A percentile compares a stretch with the other conserved stretches of the same genome.
Conservation (phyloP, 2,329 filamentous ascomycete genomes). For the Monilinia polystroma region DNA sequence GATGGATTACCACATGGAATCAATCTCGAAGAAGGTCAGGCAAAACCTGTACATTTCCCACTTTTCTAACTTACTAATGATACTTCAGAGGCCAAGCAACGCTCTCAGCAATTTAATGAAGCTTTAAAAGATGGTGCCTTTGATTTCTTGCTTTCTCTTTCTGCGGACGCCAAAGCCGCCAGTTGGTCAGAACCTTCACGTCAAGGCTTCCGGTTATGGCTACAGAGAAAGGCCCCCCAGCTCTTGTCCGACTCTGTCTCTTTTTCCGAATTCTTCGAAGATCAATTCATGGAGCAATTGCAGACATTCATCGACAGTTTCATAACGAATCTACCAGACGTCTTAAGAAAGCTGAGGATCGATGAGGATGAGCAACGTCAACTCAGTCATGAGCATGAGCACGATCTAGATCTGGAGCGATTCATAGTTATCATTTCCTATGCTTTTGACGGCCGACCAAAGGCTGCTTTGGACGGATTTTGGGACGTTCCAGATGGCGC, state of each 20-base stretch:
- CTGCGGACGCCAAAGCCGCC: slow-evolving; percentile 74
- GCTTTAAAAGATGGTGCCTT: slow-evolving; percentile 85
- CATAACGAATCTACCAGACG: slow-evolving; percentile 92
- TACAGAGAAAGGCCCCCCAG: slow-evolving; percentile 75
- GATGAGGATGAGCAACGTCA: slow-evolving; percentile 88
- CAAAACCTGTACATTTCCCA: not conserved
- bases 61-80: slow-evolving; percentile 21
- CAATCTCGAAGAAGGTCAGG: slow-evolving; percentile 60
- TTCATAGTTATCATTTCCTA: slow-evolving; percentile 93
- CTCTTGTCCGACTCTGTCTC: slow-evolving; percentile 65
- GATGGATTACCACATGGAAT: slow-evolving; percentile 58
- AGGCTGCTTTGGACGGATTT: slow-evolving; percentile 76
- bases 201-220: slow-evolving; percentile 74
- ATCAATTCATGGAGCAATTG: slow-evolving; percentile 73
- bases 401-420: slow-evolving; percentile 76
- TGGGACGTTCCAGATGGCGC: slow-evolving; percentile 94
- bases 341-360: slow-evolving; percentile 77
- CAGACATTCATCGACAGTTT: slow-evolving; percentile 89
- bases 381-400: slow-evolving; percentile 62
- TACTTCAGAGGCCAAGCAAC: slow-evolving; percentile 61
- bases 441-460: slow-evolving; percentile 79
- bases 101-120: slow-evolving; percentile 71
- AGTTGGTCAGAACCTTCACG: slow-evolving; percentile 89
- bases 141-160: slow-evolving; percentile 84
- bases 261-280: slow-evolving; percentile 71